Evolutionary conservation across 257 asterid genomes (phyloP).

Genomic region (Rhazya stricta): DNA sequence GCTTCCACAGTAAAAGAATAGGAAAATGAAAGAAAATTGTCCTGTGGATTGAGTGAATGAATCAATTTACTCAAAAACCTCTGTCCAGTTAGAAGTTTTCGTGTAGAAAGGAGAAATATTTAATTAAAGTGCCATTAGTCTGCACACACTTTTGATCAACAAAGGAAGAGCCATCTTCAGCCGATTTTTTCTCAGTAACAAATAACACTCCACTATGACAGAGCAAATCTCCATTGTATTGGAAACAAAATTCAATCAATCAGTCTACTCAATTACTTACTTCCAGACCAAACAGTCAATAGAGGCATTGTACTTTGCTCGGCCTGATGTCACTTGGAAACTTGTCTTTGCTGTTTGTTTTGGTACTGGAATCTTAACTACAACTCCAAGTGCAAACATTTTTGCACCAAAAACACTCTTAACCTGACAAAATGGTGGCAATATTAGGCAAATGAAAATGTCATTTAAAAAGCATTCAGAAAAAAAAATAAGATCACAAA

Average conservation of each 20-base stretch:
- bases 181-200: neutral
- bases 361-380: slow-evolving; percentile 96
- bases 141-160: neutral
- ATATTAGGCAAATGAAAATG: slow-evolving; percentile 2
- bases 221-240: neutral
- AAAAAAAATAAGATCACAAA: slow-evolving; percentile 40
- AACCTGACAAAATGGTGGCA: slow-evolving; percentile 47
- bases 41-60: neutral
- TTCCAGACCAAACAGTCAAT: slow-evolving; percentile 98
- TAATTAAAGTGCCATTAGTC: neutral
- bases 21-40: neutral
- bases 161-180: neutral
- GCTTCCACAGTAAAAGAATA: neutral
- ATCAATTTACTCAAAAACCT: neutral
- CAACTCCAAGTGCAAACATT: slow-evolving; percentile 99
- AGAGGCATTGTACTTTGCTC: slow-evolving; percentile 93
- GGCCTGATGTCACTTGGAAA: slow-evolving; percentile 98
- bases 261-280: slow-evolving; percentile 46
- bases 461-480: neutral
- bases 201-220: neutral
- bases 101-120: neutral
- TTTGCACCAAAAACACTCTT: slow-evolving; percentile 99
- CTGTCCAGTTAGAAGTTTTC: neutral
- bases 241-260: neutral
- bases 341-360: slow-evolving; percentile 97